Evolutionary conservation across 2,329 filamentous ascomycete genomes (phyloP).

Genomic region (Didymella arachidicola): DNA sequence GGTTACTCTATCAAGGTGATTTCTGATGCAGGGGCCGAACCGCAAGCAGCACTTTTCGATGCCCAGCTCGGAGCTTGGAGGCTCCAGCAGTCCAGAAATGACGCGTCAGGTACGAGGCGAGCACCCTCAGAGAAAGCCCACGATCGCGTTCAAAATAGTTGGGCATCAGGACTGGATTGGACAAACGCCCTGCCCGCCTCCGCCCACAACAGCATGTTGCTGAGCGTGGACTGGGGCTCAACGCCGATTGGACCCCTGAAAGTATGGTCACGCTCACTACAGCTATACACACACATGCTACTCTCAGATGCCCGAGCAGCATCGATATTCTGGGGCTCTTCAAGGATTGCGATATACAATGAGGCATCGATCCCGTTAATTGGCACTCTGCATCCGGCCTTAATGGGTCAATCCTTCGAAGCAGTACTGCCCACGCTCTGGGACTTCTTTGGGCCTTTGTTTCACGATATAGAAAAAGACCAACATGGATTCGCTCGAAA

Average conservation of each 20-base stretch:
- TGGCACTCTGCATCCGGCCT: not conserved
- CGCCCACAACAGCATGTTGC: not conserved
- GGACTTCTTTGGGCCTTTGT: not conserved
- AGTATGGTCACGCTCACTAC: not conserved
- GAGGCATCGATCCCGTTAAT: not conserved
- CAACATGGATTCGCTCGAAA: not conserved
- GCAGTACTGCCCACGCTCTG: not conserved
- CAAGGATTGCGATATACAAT: not conserved
- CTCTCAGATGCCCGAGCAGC: not conserved
- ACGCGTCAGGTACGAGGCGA: not conserved
- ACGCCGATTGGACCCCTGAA: not conserved
- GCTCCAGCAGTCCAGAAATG: not conserved
- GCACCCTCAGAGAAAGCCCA: not conserved
- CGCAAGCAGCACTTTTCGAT: slow-evolving; percentile 9
- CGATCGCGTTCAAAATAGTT: not conserved
- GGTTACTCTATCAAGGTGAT: slow-evolving; percentile 6
- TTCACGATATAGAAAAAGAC: not conserved
- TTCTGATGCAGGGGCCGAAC: not conserved
- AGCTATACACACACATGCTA: not conserved
- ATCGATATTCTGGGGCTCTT: not conserved
- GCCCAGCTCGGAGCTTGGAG: slow-evolving; percentile 3
- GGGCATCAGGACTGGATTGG: not conserved
- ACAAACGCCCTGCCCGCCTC: not conserved
- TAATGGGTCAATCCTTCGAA: not conserved
- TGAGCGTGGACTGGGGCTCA: not conserved